Evolutionary conservation across 805 yeast species (phyloP).

Genomic region (Saccharomycopsis microspora): DNA sequence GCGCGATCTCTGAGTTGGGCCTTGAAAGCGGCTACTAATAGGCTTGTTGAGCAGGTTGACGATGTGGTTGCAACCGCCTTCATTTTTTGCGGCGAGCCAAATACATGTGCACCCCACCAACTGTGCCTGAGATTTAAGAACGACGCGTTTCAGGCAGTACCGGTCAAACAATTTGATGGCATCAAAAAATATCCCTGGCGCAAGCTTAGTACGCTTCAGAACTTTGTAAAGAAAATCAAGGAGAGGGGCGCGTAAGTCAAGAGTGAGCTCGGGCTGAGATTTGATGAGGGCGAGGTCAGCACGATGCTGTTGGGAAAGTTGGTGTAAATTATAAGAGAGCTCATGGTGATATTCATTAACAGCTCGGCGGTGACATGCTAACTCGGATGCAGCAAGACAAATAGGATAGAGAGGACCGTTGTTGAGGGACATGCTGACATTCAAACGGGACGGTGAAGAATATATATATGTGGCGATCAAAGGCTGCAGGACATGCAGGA

Average conservation of each 20-base stretch:
- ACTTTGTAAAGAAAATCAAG: conserved; percentile 73
- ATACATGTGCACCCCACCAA: conserved; percentile 83
- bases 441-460: not conserved
- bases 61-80: conserved; percentile 63
- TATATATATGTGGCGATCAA: too few relatives aligned
- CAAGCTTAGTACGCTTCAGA: conserved; percentile 47
- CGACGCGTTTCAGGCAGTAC: conserved; percentile 80
- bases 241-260: conserved; percentile 51
- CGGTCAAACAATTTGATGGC: conserved; percentile 75
- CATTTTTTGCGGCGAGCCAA: conserved; percentile 83
- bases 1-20: conserved; percentile 65
- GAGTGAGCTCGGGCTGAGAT: conserved; percentile 76
- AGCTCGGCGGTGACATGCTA: conserved; percentile 32
- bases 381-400: conserved; percentile 37
- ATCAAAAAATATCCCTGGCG: conserved; percentile 56
- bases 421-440: not conserved
- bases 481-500: too few relatives aligned
- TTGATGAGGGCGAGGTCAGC: conserved; percentile 58
- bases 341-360: conserved; percentile 46
- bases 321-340: conserved; percentile 23
- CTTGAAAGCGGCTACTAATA: conserved; percentile 48
- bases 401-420: conserved; percentile 29
- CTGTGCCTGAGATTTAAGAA: conserved; percentile 77
- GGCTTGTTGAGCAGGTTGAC: conserved; percentile 38
- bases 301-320: conserved; percentile 16